Base-by-base conservation (phyloP, 2,329 filamentous ascomycete genomes). In the Claviceps capensis region DNA sequence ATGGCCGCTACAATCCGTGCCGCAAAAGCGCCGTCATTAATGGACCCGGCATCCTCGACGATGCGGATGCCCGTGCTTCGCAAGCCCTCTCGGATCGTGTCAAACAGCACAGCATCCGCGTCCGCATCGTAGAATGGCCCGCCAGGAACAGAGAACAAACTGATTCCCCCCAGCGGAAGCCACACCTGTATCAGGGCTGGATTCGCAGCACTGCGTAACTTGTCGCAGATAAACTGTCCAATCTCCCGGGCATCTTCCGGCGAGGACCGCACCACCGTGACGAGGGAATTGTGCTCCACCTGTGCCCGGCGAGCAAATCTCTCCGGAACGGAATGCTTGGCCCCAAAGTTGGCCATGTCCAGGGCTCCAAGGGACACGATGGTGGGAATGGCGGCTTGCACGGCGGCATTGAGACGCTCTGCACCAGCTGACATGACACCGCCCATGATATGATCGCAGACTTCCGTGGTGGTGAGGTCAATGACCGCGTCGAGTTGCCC, bases 381-480 rank as follows among this genome's bases (percentile, higher is more conserved):
- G 49, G 65, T 65, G 0, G 84, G 83, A 42, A 86, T 75, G 0
- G 79, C 78, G 1, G 68, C 71, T 53, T 70, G 66, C 0, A 76
- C 71, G 0, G 79, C 80, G 0, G 79, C 78, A 22, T 75, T 72
- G 1, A 88, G 69, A 22, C 84, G 70, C 5, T 67, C 59, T 1
- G 72, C 66, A 0, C 79, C 81, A 0, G 82, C 82, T 34, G 72
- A 75, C 67, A 87, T 75, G 3, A 79, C 72, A 0, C 83, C 83
- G 0, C 81, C 83, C 16, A 77, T 75, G 1, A 85, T 56, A 47
- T 79, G 67, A 59, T 87, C 83, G 44, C 77, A 78, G 17, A 85
- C 72, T 59, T 88, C 84, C 0, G 82, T 85, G 0, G 83, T 86
- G 0, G 84, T 87, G n/a, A 87, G 65, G 59, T 88, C 84, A 3